A percentile compares a stretch with the other conserved stretches of the same genome.
Conservation (phyloP, 371 early-diverging fungal genomes). For the Pancytospora philotis region DNA sequence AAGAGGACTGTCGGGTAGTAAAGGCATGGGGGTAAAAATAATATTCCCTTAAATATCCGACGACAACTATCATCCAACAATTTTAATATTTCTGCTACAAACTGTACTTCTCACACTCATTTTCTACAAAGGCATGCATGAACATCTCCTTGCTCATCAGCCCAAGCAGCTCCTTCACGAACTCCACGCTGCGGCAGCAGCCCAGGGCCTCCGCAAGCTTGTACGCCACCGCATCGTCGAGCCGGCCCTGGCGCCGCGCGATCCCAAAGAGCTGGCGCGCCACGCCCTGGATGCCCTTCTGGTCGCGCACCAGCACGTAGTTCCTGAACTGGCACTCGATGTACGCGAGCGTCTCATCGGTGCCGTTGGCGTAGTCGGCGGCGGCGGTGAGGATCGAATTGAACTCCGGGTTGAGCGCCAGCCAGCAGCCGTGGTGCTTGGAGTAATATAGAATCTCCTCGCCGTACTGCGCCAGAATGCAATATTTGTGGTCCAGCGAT, state of each 20-base stretch:
- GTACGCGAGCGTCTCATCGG: conserved; percentile 26
- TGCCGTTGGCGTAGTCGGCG: conserved; percentile 14
- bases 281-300: conserved; percentile 3
- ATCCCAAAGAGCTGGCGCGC: conserved; percentile 9
- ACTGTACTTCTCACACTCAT: neutral
- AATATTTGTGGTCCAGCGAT: conserved; percentile 42
- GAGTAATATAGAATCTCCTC: conserved; percentile 26
- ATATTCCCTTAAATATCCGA: too few relatives aligned
- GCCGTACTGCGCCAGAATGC: conserved; percentile 44
- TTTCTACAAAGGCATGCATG: conserved; percentile 33
- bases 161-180: conserved; percentile 5
- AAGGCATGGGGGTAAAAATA: too few relatives aligned
- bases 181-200: neutral
- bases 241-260: neutral
- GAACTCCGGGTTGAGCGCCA: conserved; percentile 15
- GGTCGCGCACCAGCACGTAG: conserved; percentile 2
- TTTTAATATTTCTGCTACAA: neutral
- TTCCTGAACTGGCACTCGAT: conserved; percentile 40
- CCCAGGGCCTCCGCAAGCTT: conserved; percentile 19
- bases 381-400: conserved; percentile 15
- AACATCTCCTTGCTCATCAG: conserved; percentile 27
- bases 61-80: too few relatives aligned
- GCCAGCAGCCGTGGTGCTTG: conserved; percentile 31
- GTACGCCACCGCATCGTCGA: conserved; percentile 23
- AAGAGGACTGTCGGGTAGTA: too few relatives aligned